Conservation (phyloP, 305 asterid genomes). For the Rubia peregrina region DNA sequence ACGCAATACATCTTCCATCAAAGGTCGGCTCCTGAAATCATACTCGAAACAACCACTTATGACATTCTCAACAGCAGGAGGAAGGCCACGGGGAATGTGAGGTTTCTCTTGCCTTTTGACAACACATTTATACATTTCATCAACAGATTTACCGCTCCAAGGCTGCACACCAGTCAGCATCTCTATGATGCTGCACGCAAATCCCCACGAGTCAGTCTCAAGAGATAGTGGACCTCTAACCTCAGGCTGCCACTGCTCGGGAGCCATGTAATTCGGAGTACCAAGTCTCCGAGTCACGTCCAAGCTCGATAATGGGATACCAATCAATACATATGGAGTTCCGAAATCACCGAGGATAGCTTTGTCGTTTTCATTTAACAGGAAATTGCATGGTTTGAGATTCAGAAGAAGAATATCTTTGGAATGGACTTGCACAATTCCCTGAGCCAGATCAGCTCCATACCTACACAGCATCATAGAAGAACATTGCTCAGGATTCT, state of each 20-base stretch:
- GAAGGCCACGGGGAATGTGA: slow-evolving; percentile 71
- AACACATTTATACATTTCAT: slow-evolving; percentile 54
- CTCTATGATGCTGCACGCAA: slow-evolving; percentile 85
- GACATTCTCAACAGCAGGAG: slow-evolving; percentile 74
- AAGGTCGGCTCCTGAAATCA: slow-evolving; percentile 80
- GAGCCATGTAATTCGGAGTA: slow-evolving; percentile 91
- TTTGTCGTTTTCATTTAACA: slow-evolving; percentile 49
- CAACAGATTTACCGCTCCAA: slow-evolving; percentile 74
- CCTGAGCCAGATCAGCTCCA: slow-evolving; percentile 81
- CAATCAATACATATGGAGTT: slow-evolving; percentile 53
- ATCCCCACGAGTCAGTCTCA: slow-evolving; percentile 96
- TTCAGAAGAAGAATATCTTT: slow-evolving; percentile 69
- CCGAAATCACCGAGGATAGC: slow-evolving; percentile 76
- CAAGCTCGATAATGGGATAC: slow-evolving; percentile 47
- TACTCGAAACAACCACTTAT: slow-evolving; percentile 82
- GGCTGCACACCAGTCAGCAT: slow-evolving; percentile 85
- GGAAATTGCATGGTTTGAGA: slow-evolving; percentile 79
- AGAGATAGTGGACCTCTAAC: slow-evolving; percentile 76
- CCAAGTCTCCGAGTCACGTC: slow-evolving; percentile 69
- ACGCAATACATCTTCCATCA: slow-evolving; percentile 66
- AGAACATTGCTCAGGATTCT: neutral
- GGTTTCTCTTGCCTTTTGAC: slow-evolving; percentile 69
- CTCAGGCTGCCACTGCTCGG: slow-evolving; percentile 95
- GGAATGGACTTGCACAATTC: slow-evolving; percentile 76
- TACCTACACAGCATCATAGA: slow-evolving; percentile 39